Evolutionary conservation across 345 rosid genomes (phyloP).

Genomic region (Eucalyptus microcorys): DNA sequence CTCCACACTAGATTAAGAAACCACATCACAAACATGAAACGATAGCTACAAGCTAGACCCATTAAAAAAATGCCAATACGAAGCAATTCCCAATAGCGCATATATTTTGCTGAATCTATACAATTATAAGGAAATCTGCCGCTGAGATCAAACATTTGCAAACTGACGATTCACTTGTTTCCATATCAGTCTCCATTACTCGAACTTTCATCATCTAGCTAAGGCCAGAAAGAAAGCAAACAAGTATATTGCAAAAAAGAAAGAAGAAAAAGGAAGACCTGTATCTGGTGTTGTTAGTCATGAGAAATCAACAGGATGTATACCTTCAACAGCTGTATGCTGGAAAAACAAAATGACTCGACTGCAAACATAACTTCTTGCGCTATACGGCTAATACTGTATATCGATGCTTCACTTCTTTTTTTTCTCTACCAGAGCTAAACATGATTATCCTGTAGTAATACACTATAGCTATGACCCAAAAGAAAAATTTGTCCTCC

Average conservation of each 20-base stretch:
- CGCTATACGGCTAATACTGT: not conserved
- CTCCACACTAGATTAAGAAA: not conserved
- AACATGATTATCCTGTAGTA: not conserved
- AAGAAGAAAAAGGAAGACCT: not conserved
- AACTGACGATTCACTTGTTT: not conserved
- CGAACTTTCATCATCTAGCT: not conserved
- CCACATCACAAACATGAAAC: not conserved
- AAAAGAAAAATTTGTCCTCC: not conserved
- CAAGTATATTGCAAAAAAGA: not conserved
- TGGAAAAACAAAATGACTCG: not conserved
- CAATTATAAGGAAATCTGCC: not conserved
- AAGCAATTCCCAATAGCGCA: not conserved
- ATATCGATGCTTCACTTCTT: not conserved
- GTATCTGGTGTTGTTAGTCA: not conserved
- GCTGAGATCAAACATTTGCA: not conserved
- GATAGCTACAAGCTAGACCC: not conserved
- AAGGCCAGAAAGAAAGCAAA: not conserved
- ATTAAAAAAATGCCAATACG: not conserved
- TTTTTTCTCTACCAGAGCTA: not conserved
- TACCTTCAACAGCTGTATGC: not conserved
- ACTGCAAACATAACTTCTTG: not conserved
- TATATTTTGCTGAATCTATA: not conserved
- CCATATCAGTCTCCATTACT: not conserved
- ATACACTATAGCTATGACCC: not conserved
- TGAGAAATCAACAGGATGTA: not conserved